phyloP scores from a whole-genome alignment of 2,329 filamentous ascomycete species.

The Colletotrichum eleusines region DNA sequence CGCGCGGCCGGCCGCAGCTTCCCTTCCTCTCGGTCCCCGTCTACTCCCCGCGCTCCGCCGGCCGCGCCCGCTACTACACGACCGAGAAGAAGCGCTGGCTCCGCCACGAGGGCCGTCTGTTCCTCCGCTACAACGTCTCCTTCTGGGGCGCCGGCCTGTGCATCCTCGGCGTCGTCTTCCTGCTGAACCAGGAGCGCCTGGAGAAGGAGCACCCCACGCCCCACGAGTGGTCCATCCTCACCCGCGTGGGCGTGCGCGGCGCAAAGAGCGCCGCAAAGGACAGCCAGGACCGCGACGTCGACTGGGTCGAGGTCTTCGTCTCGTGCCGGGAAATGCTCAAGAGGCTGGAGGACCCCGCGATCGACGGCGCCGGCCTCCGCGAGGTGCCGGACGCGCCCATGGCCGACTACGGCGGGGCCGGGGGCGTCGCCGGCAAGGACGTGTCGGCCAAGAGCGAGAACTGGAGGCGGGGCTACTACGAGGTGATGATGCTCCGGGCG shows the following conservation, averaged over 20 bases:
- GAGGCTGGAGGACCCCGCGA: conserved; percentile 75
- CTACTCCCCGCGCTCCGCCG: conserved; percentile 57
- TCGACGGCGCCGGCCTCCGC: conserved; percentile 75
- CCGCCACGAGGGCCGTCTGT: conserved; percentile 76
- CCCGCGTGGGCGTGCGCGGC: conserved; percentile 75
- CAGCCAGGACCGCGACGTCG: conserved; percentile 63
- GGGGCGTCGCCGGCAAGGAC: conserved; percentile 71
- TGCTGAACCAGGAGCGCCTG: conserved; percentile 78
- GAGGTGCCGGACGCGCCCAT: conserved; percentile 68
- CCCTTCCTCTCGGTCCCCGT: conserved; percentile 64
- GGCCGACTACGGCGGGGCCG: conserved; percentile 64
- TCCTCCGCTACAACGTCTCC: conserved; percentile 74
- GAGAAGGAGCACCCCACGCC: conserved; percentile 86
- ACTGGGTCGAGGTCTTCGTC: conserved; percentile 77
- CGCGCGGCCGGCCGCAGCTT: conserved; percentile 57
- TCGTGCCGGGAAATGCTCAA: conserved; percentile 70
- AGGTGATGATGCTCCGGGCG: conserved; percentile 82
- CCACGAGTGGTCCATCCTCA: conserved; percentile 81
- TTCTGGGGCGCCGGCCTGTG: conserved; percentile 74
- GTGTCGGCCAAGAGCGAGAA: conserved; percentile 81
- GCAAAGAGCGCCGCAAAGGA: conserved; percentile 71
- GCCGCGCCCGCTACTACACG: conserved; percentile 79
- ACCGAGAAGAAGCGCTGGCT: conserved; percentile 80
- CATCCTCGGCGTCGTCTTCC: conserved; percentile 71
- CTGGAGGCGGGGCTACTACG: conserved; percentile 89